phyloP scores from a whole-genome alignment of 1,284 basidiomycete genomes.

The Rhodotorula sp. region DNA sequence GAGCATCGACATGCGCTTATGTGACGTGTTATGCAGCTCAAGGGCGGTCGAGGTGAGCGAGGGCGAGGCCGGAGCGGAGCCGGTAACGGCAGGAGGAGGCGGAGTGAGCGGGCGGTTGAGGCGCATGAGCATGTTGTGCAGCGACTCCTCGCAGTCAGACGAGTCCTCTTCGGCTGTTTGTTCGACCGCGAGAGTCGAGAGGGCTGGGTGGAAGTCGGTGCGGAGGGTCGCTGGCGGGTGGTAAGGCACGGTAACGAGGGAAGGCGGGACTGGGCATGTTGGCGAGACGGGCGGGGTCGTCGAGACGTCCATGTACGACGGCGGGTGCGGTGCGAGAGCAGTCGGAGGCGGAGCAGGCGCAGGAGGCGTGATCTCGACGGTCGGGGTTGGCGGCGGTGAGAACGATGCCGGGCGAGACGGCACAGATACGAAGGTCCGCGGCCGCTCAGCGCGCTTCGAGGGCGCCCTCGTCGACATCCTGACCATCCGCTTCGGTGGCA shows the following conservation, averaged over 20 bases:
- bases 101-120: constrained; percentile 38
- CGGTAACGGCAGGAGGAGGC: not conserved
- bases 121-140: constrained; percentile 31
- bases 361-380: not conserved
- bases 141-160: constrained; percentile 33
- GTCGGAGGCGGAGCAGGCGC: constrained; percentile 3
- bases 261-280: not conserved
- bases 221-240: constrained; percentile 12
- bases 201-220: constrained; percentile 23
- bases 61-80: not conserved
- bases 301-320: constrained; percentile 1
- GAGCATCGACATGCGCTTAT: constrained; percentile 23
- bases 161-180: constrained; percentile 16
- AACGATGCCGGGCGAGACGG: not conserved
- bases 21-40: constrained; percentile 26
- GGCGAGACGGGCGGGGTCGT: constrained; percentile 13
- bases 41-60: constrained; percentile 26
- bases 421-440: constrained; percentile 3
- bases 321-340: not conserved
- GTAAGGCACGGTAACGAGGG: constrained; percentile 8
- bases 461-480: constrained; percentile 29
- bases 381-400: constrained; percentile 1
- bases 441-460: not conserved
- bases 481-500: constrained; percentile 29
- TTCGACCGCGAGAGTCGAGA: constrained; percentile 13